Conservation (phyloP, 2,329 filamentous ascomycete genomes). For the Diaporthe citrichinensis region DNA sequence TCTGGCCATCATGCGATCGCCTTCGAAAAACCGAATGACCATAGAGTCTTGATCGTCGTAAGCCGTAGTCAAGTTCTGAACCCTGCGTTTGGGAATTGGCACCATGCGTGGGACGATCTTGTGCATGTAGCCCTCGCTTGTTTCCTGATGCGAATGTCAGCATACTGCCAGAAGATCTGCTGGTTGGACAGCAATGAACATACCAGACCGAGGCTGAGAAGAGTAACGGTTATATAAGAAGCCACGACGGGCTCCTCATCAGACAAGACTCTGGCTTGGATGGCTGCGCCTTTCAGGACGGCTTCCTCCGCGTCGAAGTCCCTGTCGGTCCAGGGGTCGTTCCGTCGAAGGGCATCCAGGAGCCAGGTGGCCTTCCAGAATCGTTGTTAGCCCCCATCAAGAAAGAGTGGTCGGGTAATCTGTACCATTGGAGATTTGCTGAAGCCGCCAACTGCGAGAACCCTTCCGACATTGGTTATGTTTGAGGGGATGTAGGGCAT, state of each 20-base stretch:
- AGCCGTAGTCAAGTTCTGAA: neutral
- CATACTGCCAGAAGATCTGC: neutral
- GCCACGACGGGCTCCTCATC: neutral
- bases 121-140: slow-evolving; percentile 1
- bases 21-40: neutral
- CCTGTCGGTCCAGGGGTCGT: neutral
- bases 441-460: neutral
- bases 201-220: slow-evolving; percentile 4
- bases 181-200: neutral
- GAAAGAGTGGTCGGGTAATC: no score
- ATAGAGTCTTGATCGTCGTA: slow-evolving; percentile 5
- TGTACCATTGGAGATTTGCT: slow-evolving; percentile 1
- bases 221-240: neutral
- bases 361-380: neutral
- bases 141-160: neutral
- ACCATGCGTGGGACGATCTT: neutral
- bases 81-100: neutral
- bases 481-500: neutral
- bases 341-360: neutral
- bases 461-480: neutral
- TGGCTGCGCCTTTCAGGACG: neutral
- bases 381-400: neutral
- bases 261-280: neutral
- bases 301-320: slow-evolving; percentile 7
- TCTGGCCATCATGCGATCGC: neutral